Conservation (phyloP, 768 basidiomycete species). For the Mycena sanguinolenta region DNA sequence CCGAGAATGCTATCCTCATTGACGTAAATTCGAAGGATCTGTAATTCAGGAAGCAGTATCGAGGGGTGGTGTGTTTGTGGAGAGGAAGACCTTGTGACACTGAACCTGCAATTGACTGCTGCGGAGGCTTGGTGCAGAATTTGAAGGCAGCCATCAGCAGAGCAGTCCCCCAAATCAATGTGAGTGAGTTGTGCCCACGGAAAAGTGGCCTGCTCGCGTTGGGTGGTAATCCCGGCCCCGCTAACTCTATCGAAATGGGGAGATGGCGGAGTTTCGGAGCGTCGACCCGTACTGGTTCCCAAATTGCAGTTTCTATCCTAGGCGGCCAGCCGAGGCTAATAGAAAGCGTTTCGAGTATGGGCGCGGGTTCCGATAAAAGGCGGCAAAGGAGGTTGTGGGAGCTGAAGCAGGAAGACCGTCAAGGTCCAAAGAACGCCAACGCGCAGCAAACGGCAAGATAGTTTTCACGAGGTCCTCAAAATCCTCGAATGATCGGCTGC, state of each 20-base stretch:
- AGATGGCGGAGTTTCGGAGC: not conserved
- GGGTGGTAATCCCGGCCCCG: not conserved
- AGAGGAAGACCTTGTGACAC: not conserved
- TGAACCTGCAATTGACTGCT: slow-evolving; percentile 3
- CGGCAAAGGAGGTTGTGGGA: not conserved
- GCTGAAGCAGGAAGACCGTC: not conserved
- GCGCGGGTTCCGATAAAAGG: not conserved
- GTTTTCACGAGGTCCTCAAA: not conserved
- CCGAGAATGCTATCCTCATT: no score
- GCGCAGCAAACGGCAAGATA: slow-evolving; percentile 3
- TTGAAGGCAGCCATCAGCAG: not conserved
- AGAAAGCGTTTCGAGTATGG: not conserved
- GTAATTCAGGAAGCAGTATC: no score
- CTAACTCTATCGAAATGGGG: not conserved
- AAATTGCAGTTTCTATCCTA: not conserved
- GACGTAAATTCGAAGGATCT: no score
- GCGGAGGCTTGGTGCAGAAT: not conserved
- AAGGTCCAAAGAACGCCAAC: slow-evolving; percentile 20
- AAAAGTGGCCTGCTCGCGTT: not conserved
- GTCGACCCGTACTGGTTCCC: not conserved
- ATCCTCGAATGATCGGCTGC: no score
- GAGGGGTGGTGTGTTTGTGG: not conserved
- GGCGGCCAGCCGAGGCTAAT: not conserved
- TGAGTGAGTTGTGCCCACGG: slow-evolving; percentile 22
- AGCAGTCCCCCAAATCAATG: slow-evolving; percentile 4